A percentile compares a stretch with the other conserved stretches of the same genome.
Evolutionary conservation across 1,284 basidiomycete genomes (phyloP).

Genomic region (Marasmius sp.): DNA sequence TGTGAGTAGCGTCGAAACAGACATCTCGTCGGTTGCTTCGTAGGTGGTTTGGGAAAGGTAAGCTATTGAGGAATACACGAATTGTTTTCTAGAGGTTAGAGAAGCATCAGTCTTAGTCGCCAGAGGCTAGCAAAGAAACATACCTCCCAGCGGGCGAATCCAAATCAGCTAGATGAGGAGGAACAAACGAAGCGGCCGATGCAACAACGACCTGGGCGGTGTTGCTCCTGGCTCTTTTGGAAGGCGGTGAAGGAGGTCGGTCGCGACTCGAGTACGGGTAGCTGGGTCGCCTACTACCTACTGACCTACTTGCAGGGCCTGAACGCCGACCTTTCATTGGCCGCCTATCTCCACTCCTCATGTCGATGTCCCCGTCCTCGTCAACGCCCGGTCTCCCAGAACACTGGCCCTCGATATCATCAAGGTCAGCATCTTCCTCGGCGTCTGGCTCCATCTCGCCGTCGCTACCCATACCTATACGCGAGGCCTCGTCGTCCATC

Average conservation of each 20-base stretch:
- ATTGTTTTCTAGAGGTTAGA: conserved; percentile 44
- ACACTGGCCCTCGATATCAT: too few species aligned
- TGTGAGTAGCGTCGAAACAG: conserved; percentile 61
- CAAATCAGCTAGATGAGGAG: conserved; percentile 46
- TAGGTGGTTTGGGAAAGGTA: conserved; percentile 68
- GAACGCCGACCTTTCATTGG: too few species aligned
- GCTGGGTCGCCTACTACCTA: too few species aligned
- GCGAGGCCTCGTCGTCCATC: too few species aligned
- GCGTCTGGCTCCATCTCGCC: too few species aligned
- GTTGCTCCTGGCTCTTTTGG: neutral
- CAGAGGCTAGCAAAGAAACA: conserved; percentile 23
- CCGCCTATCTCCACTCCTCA: neutral
- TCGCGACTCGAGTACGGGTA: too few species aligned
- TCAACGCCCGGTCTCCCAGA: neutral
- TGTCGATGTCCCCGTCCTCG: neutral
- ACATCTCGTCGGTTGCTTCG: conserved; percentile 61
- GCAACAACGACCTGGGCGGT: neutral
- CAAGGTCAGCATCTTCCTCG: too few species aligned
- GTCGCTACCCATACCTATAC: too few species aligned
- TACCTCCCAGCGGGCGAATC: conserved; percentile 58
- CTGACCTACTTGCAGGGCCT: too few species aligned
- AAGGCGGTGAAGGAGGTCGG: too few species aligned
- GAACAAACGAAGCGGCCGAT: neutral
- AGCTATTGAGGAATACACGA: conserved; percentile 56
- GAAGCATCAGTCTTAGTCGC: conserved; percentile 1